Evolutionary conservation across 2,329 filamentous ascomycete species (phyloP).

Genomic region (Fusarium temperatum): DNA sequence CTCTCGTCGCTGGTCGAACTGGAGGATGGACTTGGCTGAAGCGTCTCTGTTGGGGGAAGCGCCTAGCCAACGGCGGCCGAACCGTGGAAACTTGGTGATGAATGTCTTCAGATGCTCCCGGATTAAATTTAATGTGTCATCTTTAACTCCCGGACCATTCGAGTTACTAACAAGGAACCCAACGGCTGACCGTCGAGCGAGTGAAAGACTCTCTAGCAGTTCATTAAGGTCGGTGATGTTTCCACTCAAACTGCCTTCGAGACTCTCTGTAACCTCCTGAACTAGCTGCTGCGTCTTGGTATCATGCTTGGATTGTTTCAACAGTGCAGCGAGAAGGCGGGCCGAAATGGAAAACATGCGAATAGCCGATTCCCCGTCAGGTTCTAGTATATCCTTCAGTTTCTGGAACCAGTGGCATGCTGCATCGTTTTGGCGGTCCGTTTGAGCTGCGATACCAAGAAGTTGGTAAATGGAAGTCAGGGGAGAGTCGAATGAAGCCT

Average conservation of each 20-base stretch:
- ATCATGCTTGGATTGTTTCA: slow-evolving; percentile 55
- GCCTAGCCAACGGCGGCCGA: slow-evolving; percentile 69
- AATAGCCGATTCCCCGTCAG: slow-evolving; percentile 56
- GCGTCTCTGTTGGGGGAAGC: slow-evolving; percentile 62
- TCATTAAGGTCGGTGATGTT: slow-evolving; percentile 69
- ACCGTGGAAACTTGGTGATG: slow-evolving; percentile 66
- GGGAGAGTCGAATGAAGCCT: slow-evolving; percentile 53
- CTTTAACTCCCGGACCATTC: slow-evolving; percentile 19
- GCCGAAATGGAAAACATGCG: slow-evolving; percentile 63
- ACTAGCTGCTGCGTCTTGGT: slow-evolving; percentile 54
- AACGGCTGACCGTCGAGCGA: slow-evolving; percentile 63
- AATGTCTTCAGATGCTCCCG: slow-evolving; percentile 61
- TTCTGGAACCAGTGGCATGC: slow-evolving; percentile 65
- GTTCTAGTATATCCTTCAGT: slow-evolving; percentile 51
- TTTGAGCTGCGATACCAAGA: slow-evolving; percentile 59
- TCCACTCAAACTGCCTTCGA: slow-evolving; percentile 69
- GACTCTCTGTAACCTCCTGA: slow-evolving; percentile 58
- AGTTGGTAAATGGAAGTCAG: slow-evolving; percentile 61
- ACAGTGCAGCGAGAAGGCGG: slow-evolving; percentile 62
- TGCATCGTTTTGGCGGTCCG: slow-evolving; percentile 57
- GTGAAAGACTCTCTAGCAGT: slow-evolving; percentile 64
- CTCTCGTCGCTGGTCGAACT: slow-evolving; percentile 69
- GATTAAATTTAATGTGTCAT: slow-evolving; percentile 35
- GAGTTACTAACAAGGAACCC: slow-evolving; percentile 53
- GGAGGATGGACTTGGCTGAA: slow-evolving; percentile 64